Conservation (phyloP, 257 asterid species). For the Phtheirospermum japonicum region DNA sequence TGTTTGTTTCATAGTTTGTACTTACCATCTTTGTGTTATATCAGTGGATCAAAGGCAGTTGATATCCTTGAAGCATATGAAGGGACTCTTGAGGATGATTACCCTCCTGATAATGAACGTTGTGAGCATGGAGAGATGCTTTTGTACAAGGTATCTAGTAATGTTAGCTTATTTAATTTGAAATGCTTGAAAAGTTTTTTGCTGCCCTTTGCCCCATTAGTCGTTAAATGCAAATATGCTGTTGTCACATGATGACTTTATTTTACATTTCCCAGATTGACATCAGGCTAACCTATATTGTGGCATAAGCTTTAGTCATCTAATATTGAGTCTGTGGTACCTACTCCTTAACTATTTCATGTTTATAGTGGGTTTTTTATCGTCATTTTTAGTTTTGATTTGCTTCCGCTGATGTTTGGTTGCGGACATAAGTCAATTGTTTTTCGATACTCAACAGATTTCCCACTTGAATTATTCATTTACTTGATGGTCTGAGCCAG, state of each 20-base stretch:
- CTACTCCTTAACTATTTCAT: slow-evolving; percentile 2
- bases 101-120: slow-evolving; percentile 95
- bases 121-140: slow-evolving; percentile 99
- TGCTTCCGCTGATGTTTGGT: slow-evolving; percentile 19
- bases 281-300: background rate
- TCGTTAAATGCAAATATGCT: slow-evolving; percentile 10
- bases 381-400: slow-evolving; percentile 16
- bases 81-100: slow-evolving; percentile 97
- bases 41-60: slow-evolving; percentile 89
- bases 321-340: background rate
- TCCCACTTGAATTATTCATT: background rate
- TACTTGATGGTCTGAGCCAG: background rate
- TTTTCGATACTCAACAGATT: background rate
- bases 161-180: background rate
- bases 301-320: background rate
- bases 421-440: slow-evolving; percentile 1
- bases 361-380: background rate
- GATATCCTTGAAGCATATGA: slow-evolving; percentile 98
- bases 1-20: slow-evolving; percentile 14
- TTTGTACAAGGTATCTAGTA: slow-evolving; percentile 71
- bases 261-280: slow-evolving; percentile 10
- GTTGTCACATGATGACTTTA: slow-evolving; percentile 22
- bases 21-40: slow-evolving; percentile 24
- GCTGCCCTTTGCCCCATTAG: slow-evolving; percentile 8
- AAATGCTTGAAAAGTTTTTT: slow-evolving; percentile 24